Conservation (phyloP, 768 basidiomycete genomes). For the Phallus indusiatus region DNA sequence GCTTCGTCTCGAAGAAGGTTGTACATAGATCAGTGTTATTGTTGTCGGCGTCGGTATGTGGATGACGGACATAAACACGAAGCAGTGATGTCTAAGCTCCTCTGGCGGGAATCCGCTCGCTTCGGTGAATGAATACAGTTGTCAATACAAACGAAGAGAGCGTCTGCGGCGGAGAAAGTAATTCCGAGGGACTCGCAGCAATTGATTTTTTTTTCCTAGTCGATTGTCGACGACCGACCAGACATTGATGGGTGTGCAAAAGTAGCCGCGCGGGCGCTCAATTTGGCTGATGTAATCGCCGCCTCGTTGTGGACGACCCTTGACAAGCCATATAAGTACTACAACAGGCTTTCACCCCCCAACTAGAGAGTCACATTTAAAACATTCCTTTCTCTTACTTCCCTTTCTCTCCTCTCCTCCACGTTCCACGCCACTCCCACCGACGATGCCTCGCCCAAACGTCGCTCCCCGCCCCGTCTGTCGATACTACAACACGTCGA, state of each 20-base stretch:
- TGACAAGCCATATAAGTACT: not conserved
- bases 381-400: not conserved
- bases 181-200: not conserved
- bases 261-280: not conserved
- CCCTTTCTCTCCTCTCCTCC: not conserved
- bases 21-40: too few relatives aligned
- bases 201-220: not conserved
- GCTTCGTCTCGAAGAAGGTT: not conserved
- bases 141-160: not conserved
- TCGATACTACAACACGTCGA: constrained; percentile 48
- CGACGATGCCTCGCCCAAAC: constrained; percentile 8
- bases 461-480: constrained; percentile 51
- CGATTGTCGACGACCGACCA: not conserved
- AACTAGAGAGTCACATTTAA: not conserved
- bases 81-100: not conserved
- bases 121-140: not conserved
- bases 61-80: not conserved
- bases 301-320: not conserved
- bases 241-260: not conserved
- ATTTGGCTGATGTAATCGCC: not conserved
- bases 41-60: not conserved
- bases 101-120: not conserved
- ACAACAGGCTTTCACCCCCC: not conserved
- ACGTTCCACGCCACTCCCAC: not conserved
- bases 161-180: not conserved